Evolutionary conservation across 1,139 yeast genomes (phyloP).

Genomic region (Sugiyamaella paludigena): DNA sequence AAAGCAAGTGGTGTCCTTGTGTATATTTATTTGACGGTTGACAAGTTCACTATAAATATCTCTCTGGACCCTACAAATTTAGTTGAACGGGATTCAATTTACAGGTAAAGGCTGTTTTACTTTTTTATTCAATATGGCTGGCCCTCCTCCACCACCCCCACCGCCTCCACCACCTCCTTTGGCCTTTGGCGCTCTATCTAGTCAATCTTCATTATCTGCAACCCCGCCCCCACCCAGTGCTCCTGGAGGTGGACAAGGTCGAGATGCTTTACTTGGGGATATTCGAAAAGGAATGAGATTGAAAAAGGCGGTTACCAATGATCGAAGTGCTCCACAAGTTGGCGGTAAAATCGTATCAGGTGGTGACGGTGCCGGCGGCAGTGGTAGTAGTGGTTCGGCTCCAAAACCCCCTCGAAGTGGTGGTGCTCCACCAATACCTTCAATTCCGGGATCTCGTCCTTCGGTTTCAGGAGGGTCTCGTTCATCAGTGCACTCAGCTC

Average conservation of each 20-base stretch:
- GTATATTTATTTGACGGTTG: too few species aligned
- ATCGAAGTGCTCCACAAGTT: conserved; percentile 57
- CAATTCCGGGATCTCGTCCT: conserved; percentile 16
- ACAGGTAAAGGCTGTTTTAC: too few species aligned
- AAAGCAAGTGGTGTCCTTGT: too few species aligned
- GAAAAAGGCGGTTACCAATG: conserved; percentile 75
- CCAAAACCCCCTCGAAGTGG: conserved; percentile 23
- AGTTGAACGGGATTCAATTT: too few species aligned
- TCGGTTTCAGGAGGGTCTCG: conserved; percentile 26
- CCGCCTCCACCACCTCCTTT: conserved; percentile 38
- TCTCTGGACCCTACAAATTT: too few species aligned
- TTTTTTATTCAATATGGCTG: conserved; percentile 24
- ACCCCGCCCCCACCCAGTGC: conserved; percentile 26
- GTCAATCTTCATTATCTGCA: conserved; percentile 19
- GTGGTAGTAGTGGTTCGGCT: conserved; percentile 32
- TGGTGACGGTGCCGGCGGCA: conserved; percentile 23
- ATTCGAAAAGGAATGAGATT: conserved; percentile 74
- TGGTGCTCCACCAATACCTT: conserved; percentile 41
- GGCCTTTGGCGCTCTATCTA: conserved; percentile 33
- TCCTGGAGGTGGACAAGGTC: conserved; percentile 26
- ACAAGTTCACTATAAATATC: too few species aligned
- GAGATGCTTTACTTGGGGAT: conserved; percentile 83
- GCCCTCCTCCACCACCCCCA: conserved; percentile 36
- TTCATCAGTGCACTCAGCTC: conserved; percentile 5
- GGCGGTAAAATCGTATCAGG: conserved; percentile 40